Evolutionary conservation across 139 green algal species (phyloP).

Genomic region (Closterium sp.): DNA sequence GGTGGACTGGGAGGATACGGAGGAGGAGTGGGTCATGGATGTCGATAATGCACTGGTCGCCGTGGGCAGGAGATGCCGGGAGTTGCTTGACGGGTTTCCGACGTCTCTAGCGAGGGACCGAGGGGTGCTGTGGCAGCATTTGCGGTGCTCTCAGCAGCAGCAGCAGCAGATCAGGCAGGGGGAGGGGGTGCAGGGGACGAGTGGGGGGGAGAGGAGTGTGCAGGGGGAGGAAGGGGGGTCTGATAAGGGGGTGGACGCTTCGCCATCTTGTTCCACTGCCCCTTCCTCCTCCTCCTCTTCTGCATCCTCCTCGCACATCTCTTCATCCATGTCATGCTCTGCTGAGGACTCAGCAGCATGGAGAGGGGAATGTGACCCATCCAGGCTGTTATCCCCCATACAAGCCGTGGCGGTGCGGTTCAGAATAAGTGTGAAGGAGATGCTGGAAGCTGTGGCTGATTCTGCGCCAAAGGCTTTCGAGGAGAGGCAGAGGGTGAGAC

Average conservation of each 20-base stretch:
- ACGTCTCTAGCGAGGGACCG: not conserved
- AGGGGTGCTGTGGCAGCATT: not conserved
- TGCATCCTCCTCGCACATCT: not conserved
- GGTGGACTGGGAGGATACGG: not conserved
- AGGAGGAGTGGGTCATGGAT: not conserved
- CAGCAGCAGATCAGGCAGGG: not conserved
- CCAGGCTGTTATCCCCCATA: not conserved
- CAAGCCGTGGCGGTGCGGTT: not conserved
- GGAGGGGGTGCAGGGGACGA: not conserved
- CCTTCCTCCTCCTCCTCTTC: not conserved
- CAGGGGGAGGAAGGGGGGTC: not conserved
- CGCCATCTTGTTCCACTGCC: not conserved
- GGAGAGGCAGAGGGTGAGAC: not conserved
- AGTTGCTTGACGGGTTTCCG: not conserved
- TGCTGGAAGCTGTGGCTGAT: not conserved
- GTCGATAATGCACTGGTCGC: not conserved
- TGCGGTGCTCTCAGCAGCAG: slow-evolving; percentile 1
- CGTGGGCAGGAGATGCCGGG: not conserved
- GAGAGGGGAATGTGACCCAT: not conserved
- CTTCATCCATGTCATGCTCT: not conserved
- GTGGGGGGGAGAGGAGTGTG: not conserved
- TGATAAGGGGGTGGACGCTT: not conserved
- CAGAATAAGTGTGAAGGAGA: not conserved
- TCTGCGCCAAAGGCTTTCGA: not conserved
- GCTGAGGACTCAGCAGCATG: not conserved